Base-by-base conservation (phyloP, 257 asterid genomes). In the Solanum ossicruentum region DNA sequence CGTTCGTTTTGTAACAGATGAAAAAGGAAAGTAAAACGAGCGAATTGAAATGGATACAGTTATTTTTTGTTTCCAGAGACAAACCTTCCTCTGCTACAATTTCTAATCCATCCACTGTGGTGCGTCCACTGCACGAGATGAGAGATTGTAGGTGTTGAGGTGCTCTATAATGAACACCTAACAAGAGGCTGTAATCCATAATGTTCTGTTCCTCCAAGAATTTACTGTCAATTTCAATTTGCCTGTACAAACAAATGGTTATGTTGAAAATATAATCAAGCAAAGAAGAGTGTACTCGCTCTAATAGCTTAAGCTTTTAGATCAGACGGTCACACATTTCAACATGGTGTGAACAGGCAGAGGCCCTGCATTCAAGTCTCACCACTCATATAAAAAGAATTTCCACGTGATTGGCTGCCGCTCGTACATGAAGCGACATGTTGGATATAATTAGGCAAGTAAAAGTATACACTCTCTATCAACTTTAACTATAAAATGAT, bases 181-280 rank as follows among this genome's bases (percentile, higher is more conserved):
- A 91, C 91, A 93, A 89, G 84, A 95, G 93, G 91, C 99, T 96
- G 90, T 96, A 96, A 89, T 96, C 99, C 99, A 96, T 96, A 84
- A 96, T 96, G 91, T 92, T 89, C 89, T 95, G 98, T 81, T 92
- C 93, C 89, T 93, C 98, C 94, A 96, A 90, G 92, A 95, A 95
- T 87, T 92, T 93, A 91, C 98, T 92, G 86, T 95, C 99, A 81
- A 89, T 96, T 88, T 96, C 93, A 28, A 96, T 93, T 92, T 96
- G 99, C 90, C 99, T 96, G 96, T 89, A 89, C 16, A 80, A 36
- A 56, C 63, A 58, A 10, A 32, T 36, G 21, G 1, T 23, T n/a
- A 7, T 60, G 67, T 60, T 60, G 67, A 60, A 60, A 32, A 60
- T n/a, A 0, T 10, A 12, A 23, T 63, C 39, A 23, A 23, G 71